These are phyloP conservation scores for Euphorbia lathyris DNA, from an alignment of 345 rosid genomes.

Conservation along the genomic window DNA sequence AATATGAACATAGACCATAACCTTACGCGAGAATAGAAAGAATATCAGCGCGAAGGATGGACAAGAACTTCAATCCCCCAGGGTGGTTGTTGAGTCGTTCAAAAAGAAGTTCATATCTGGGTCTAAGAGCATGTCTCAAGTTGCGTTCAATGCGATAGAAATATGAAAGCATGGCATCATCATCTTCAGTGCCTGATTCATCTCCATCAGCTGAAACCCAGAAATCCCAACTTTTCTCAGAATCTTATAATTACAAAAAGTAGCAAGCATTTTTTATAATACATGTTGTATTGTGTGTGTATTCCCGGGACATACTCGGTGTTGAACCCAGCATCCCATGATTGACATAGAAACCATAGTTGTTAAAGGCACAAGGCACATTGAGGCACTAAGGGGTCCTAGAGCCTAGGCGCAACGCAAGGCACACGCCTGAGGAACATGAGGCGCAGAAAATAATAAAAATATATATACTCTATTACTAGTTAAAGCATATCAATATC, in stretches of 20 bases:
- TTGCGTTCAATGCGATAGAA: conserved; percentile 79
- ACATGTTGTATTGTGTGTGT: too few species aligned
- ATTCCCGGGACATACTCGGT: too few species aligned
- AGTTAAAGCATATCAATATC: too few species aligned
- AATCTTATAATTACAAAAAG: not conserved
- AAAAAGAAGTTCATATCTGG: conserved; percentile 73
- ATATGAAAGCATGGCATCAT: conserved; percentile 42
- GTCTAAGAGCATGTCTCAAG: conserved; percentile 76
- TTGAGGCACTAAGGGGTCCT: too few species aligned
- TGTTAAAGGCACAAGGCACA: too few species aligned
- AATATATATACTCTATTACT: too few species aligned
- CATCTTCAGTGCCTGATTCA: conserved; percentile 38
- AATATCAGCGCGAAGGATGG: conserved; percentile 77
- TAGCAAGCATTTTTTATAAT: too few species aligned
- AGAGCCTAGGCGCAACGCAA: too few species aligned
- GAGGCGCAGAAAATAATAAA: too few species aligned
- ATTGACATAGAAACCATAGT: too few species aligned
- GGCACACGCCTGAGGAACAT: too few species aligned
- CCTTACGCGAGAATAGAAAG: conserved; percentile 65
- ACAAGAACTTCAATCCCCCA: conserved; percentile 78
- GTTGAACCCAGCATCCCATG: too few species aligned
- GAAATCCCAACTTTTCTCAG: conserved; percentile 13
- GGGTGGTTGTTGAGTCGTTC: conserved; percentile 82
- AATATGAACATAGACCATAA: conserved; percentile 20
- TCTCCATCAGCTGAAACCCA: conserved; percentile 40